Evolutionary conservation across 805 yeast species (phyloP), one percentile per base, ranked within the genome.

Genomic region (Ogataea siamensis): DNA sequence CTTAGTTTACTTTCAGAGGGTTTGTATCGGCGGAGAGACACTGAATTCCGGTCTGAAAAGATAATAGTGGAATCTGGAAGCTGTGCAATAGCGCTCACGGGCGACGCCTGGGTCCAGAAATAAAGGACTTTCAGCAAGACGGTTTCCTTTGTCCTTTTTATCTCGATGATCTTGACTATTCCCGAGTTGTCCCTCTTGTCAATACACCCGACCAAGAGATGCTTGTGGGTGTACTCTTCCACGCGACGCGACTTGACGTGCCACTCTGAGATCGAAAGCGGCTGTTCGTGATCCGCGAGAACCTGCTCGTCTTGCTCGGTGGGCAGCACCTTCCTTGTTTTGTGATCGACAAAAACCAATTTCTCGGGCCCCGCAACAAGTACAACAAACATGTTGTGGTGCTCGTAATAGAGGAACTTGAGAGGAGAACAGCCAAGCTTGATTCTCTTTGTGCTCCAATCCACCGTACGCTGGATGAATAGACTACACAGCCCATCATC

Each of bases 241-340:
- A 21, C 32, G 19, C 45, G 38, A 42, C 42, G 45, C 10, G 51
- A 50, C 10, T 37, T 45, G 3, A 66, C 49, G 11, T 51, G 47
- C 72, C 71, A 67, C 32, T 58, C 60, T n/a, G 58, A 45, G 3
- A 67, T 18, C 6, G 58, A 48, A 7, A 55, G 25, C 1, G 68
- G 65, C 4, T 35, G 51, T 29, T 62, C 67, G 5, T 50, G 46
- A 0, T 41, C 39, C 5, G 30, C 37, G n/a, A 57, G 31, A 3
- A 52, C 23, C 3, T 38, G 26, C 11, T 32, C 22, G 8, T 26
- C 31, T 11, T 29, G 19, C 1, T 36, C 32, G 12, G 34, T 16
- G 7, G 25, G 31, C 25, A 46, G 12, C 20, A 38, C 29, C 19
- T 36, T 40, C 15, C 36, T 46, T 14, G 50, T 23, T 29, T 45